Evolutionary conservation across 2,329 filamentous ascomycete species (phyloP).

Genomic region (Cordyceps cateniannulata): DNA sequence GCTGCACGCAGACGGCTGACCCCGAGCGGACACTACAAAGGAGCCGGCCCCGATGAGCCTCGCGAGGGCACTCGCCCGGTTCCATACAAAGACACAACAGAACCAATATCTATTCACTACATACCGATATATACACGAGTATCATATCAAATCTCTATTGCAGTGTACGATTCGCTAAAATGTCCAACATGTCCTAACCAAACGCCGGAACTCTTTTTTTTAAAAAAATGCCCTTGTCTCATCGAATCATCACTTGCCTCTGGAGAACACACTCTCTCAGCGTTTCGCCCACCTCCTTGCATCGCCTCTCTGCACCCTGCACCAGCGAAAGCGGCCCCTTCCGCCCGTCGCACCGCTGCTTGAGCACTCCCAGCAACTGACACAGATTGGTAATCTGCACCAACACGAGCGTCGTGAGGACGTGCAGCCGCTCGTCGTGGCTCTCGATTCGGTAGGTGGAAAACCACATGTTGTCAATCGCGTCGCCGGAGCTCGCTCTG

Average conservation of each 20-base stretch:
- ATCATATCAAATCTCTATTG: too few species aligned
- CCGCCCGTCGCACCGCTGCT: neutral
- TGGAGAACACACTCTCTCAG: neutral
- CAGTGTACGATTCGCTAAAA: too few species aligned
- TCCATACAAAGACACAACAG: too few species aligned
- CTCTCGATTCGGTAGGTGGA: neutral
- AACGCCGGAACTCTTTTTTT: neutral
- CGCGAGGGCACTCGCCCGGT: too few species aligned
- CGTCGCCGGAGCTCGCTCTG: neutral
- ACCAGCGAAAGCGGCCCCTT: neutral
- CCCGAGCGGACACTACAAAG: too few species aligned
- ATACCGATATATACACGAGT: too few species aligned
- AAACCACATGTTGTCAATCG: neutral
- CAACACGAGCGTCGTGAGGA: neutral
- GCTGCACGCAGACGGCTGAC: too few species aligned
- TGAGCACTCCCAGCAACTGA: neutral
- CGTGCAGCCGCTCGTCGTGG: neutral
- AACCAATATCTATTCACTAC: too few species aligned
- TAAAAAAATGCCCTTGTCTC: neutral
- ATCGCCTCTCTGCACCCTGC: neutral
- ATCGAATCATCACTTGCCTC: neutral
- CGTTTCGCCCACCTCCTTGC: neutral
- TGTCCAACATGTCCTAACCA: neutral
- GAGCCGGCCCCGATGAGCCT: too few species aligned
- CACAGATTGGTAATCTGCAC: neutral